These are phyloP conservation scores for Boletus tomentosulus DNA, from an alignment of 768 basidiomycete species.

Conservation along the genomic window DNA sequence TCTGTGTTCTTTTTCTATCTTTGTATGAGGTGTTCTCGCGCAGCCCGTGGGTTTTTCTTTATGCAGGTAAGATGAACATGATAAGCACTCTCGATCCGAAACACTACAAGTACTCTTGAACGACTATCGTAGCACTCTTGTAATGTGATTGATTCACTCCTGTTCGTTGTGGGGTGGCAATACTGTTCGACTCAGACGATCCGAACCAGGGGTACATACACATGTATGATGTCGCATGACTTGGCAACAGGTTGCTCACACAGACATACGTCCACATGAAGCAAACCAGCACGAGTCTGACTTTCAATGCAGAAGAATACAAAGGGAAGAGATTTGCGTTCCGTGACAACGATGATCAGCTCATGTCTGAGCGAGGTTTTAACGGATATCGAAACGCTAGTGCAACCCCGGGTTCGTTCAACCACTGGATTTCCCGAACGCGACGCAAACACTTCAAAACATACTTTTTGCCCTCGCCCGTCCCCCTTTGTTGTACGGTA, in stretches of 20 bases:
- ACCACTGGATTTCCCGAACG: no score
- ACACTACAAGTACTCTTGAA: conserved; percentile 27
- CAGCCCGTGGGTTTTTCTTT: conserved; percentile 18
- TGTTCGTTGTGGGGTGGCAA: background rate
- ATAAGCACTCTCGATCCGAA: conserved; percentile 15
- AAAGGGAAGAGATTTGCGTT: background rate
- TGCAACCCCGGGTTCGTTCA: no score
- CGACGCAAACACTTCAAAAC: background rate
- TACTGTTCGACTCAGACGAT: background rate
- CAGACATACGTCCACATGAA: background rate
- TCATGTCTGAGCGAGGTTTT: background rate
- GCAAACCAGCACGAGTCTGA: background rate
- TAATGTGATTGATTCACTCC: conserved; percentile 24
- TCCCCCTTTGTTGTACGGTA: background rate
- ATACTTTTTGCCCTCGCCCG: background rate
- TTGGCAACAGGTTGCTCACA: background rate
- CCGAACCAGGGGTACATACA: background rate
- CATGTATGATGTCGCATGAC: no score
- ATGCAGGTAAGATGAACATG: conserved; percentile 28
- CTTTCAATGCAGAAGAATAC: no score
- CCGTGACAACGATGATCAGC: background rate
- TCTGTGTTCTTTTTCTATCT: conserved; percentile 17
- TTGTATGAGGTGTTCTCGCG: conserved; percentile 8
- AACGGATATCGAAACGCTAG: background rate
- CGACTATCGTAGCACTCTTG: conserved; percentile 21